Conservation (phyloP, 495 filamentous ascomycete genomes). For the Neurospora sp. region DNA sequence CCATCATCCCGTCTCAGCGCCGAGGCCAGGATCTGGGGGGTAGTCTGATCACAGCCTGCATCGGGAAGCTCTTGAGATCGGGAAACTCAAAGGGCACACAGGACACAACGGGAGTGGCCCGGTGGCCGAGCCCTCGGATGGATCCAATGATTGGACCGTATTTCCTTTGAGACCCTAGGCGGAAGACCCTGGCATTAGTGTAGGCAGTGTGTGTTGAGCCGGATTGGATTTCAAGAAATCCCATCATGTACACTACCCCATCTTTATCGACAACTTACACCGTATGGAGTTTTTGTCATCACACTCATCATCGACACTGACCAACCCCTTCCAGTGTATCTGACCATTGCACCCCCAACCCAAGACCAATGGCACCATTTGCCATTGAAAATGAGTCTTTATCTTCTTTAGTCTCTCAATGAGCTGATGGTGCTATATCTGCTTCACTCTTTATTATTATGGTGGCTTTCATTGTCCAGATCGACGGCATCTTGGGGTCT, state of each 20-base stretch:
- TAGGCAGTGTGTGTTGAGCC: not conserved
- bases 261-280: not conserved
- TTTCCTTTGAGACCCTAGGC: not conserved
- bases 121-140: not conserved
- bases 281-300: not conserved
- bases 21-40: not conserved
- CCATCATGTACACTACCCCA: not conserved
- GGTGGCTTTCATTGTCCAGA: not conserved
- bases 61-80: constrained; percentile 7
- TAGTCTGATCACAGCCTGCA: constrained; percentile 9
- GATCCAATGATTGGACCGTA: not conserved
- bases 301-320: not conserved
- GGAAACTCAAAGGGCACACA: constrained; percentile 8
- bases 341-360: not conserved
- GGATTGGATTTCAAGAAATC: not conserved
- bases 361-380: not conserved
- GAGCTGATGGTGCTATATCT: not conserved
- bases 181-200: not conserved
- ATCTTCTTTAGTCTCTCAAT: not conserved
- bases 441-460: not conserved
- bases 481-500: not conserved
- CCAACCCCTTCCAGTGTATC: not conserved
- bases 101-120: not conserved
- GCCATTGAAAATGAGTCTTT: not conserved
- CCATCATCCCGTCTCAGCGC: not conserved